These are phyloP conservation scores for Sporothrix mexicana DNA, from an alignment of 2,329 filamentous ascomycete genomes.

Conservation along the genomic window DNA sequence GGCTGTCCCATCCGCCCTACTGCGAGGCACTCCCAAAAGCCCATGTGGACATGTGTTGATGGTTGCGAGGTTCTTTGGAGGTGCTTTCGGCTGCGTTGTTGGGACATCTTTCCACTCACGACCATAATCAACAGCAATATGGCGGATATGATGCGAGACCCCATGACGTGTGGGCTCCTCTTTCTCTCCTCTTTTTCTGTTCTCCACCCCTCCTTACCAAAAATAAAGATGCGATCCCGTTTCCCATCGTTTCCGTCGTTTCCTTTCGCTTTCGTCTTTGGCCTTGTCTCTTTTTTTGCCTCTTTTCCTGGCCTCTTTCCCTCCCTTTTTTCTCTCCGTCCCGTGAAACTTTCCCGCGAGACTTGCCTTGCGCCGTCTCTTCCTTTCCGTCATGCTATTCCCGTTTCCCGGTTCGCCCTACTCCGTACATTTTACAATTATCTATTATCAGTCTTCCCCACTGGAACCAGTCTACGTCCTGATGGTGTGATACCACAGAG, in stretches of 20 bases:
- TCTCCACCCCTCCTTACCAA: slow-evolving; percentile 3
- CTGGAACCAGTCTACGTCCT: neutral
- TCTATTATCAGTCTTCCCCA: too few species aligned
- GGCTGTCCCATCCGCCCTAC: slow-evolving; percentile 16
- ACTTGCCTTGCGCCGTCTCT: neutral
- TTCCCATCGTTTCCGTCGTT: neutral
- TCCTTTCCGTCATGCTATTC: neutral
- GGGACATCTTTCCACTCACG: neutral
- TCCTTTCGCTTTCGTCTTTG: neutral
- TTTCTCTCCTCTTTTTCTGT: neutral
- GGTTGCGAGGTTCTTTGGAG: too few species aligned
- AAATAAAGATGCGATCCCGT: slow-evolving; percentile 11
- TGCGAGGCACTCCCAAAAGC: neutral
- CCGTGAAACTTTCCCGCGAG: neutral
- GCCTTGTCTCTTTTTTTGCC: neutral
- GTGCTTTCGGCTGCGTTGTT: neutral
- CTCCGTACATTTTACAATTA: too few species aligned
- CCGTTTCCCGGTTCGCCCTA: slow-evolving; percentile 5
- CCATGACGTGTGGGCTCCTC: neutral
- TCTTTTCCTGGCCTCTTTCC: neutral
- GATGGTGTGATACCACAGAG: neutral
- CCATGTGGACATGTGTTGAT: neutral
- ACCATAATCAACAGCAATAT: neutral
- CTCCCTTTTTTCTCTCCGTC: neutral
- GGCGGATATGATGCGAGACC: neutral